Evolutionary conservation across 345 rosid species (phyloP), one percentile per base, ranked within the genome.

Genomic region (Punica granatum): DNA sequence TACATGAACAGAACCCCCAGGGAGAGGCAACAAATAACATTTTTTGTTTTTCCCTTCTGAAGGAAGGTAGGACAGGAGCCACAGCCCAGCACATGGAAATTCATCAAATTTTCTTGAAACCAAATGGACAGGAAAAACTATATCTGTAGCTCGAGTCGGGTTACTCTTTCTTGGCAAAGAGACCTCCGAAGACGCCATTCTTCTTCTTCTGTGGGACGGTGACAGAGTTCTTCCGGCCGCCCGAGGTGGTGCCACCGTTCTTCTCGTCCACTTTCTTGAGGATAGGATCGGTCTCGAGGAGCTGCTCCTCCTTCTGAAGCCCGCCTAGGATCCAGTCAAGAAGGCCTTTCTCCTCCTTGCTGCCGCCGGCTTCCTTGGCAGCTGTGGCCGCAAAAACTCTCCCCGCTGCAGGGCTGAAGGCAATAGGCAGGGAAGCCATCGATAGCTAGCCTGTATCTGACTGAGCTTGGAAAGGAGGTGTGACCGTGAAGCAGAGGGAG

Each of bases 241-340:
- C 69, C 62, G 75, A 73, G 32, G 85, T 84, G 54, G 33, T 63
- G 63, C 77, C 76, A 14, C 61, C 56, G 48, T 13, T 72, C 75
- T 84, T 85, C 64, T 65, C 90, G 72, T 88, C 97, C 36, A 65
- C 89, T 66, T 84, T 88, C 77, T 84, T 70, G 32, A 90, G 88
- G 63, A 90, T 60, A 6, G 97, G 95, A 67, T 90, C 89, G 31
- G 90, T 85, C 80, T 90, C 97, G 42, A 88, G 86, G 77, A 90
- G 88, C 80, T 86, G 92, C 39, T 90, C 97, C 78, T 86, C 80
- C 73, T 88, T 90, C 15, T 63, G 53, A 81, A 90, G 53, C 60
- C 75, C 74, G 13, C 92, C 92, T 1, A 90, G 46, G 42, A 90
- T 71, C 82, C 83, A 86, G 69, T 90, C 94, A 33, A 90, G 70